phyloP scores from a whole-genome alignment of 129 eudicot species.

The Scalesia atractyloides region DNA sequence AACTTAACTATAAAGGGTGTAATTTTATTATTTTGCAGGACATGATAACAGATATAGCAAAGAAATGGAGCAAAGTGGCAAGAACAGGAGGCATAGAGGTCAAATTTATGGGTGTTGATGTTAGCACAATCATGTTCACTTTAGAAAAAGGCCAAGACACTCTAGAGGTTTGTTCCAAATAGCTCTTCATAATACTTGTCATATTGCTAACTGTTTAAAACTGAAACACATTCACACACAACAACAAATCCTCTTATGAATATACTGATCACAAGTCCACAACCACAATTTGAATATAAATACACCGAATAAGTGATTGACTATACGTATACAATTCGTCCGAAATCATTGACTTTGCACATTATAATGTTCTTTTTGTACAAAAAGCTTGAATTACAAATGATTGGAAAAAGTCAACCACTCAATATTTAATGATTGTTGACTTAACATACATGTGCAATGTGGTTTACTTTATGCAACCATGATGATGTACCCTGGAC shows the following conservation, averaged over 20 bases:
- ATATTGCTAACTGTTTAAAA: background rate
- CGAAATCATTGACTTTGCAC: background rate
- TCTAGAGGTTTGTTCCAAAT: slow-evolving; percentile 62
- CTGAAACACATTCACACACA: slow-evolving; percentile 1
- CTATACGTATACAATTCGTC: background rate
- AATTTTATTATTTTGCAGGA: slow-evolving; percentile 48
- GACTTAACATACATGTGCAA: slow-evolving; percentile 23
- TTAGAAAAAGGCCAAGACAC: slow-evolving; percentile 85
- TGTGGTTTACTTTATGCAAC: slow-evolving; percentile 9
- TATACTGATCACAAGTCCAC: background rate
- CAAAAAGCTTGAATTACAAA: background rate
- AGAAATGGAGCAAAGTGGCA: slow-evolving; percentile 78
- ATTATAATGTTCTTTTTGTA: background rate
- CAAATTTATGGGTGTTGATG: slow-evolving; percentile 77
- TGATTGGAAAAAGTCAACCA: slow-evolving; percentile 19
- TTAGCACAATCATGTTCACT: slow-evolving; percentile 87
- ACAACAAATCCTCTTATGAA: background rate
- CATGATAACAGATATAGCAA: slow-evolving; percentile 61
- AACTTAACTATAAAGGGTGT: slow-evolving; percentile 13
- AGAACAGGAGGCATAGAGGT: slow-evolving; percentile 79
- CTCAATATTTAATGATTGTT: slow-evolving; percentile 18
- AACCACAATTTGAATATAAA: background rate
- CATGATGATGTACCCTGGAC: slow-evolving; percentile 13
- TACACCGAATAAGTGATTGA: background rate
- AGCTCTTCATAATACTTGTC: background rate